Evolutionary conservation across 495 filamentous ascomycete species (phyloP).

Genomic region (Achaetomiella virescens): DNA sequence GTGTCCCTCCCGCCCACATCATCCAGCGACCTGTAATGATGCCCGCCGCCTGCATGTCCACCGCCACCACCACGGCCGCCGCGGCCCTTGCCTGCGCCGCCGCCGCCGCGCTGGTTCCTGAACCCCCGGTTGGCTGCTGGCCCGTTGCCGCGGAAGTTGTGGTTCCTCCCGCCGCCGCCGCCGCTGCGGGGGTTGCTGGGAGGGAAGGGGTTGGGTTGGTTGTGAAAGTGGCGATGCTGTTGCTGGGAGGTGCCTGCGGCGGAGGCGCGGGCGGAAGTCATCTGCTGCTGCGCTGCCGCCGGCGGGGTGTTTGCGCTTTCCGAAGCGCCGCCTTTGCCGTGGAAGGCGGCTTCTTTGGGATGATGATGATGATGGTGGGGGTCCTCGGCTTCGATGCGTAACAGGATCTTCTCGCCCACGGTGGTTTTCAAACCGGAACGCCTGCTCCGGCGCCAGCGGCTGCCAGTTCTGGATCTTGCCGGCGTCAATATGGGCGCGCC

Average conservation of each 20-base stretch:
- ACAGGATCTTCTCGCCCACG: conserved; percentile 77
- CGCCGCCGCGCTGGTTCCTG: conserved; percentile 24
- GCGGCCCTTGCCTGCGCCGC: conserved; percentile 16
- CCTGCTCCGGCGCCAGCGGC: conserved; percentile 58
- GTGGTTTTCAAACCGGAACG: conserved; percentile 66
- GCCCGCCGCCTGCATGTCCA: conserved; percentile 15
- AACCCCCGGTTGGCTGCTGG: conserved; percentile 10
- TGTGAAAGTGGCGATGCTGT: conserved; percentile 26
- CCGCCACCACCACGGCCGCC: conserved; percentile 29
- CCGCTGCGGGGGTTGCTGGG: not conserved
- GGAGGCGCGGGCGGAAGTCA: conserved; percentile 22
- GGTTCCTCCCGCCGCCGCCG: not conserved
- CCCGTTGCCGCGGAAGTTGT: conserved; percentile 1
- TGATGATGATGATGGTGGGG: conserved; percentile 50
- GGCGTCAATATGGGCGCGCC: conserved; percentile 71
- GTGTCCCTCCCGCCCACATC: conserved; percentile 38
- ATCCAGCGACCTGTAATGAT: conserved; percentile 36
- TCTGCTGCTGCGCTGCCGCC: conserved; percentile 38
- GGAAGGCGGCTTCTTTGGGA: conserved; percentile 36
- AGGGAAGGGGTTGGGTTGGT: not conserved
- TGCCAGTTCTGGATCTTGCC: conserved; percentile 81
- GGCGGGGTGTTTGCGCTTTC: conserved; percentile 48
- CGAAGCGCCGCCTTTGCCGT: conserved; percentile 26
- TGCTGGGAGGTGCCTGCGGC: conserved; percentile 21
- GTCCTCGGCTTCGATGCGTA: conserved; percentile 71